Conservation (phyloP, 768 basidiomycete genomes). For the Pleurotus citrinopileatus region DNA sequence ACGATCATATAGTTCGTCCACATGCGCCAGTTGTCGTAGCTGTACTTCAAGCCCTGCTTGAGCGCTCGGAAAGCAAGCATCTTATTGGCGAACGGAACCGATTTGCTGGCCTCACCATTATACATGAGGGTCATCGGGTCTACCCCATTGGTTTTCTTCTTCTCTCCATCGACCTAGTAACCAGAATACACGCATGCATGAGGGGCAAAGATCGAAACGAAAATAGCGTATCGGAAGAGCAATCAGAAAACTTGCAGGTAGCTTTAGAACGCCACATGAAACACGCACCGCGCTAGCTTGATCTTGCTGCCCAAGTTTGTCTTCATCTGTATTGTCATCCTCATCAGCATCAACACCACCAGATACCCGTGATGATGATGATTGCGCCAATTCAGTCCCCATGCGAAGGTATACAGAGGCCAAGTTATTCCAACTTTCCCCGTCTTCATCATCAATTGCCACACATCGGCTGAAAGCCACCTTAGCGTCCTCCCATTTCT, state of each 20-base stretch:
- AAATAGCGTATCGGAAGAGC: conserved; percentile 11
- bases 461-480: conserved; percentile 87
- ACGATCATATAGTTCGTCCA: conserved; percentile 98
- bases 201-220: not conserved
- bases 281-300: conserved; percentile 18
- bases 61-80: conserved; percentile 90
- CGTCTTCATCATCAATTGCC: conserved; percentile 91
- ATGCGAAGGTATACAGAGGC: conserved; percentile 92
- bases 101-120: conserved; percentile 22
- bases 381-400: conserved; percentile 35
- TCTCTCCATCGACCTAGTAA: conserved; percentile 1
- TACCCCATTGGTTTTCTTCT: not conserved
- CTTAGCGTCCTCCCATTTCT: conserved; percentile 82
- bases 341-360: conserved; percentile 17
- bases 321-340: too few species aligned
- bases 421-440: conserved; percentile 97
- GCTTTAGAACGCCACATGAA: not conserved
- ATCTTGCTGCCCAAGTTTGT: conserved; percentile 18
- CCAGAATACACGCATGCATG: conserved; percentile 4
- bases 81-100: conserved; percentile 70
- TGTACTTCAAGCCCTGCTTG: conserved; percentile 80
- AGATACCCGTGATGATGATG: not conserved
- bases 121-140: conserved; percentile 8
- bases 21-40: conserved; percentile 95
- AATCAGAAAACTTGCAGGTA: not conserved